A percentile compares a stretch with the other conserved stretches of the same genome.
phyloP scores from a whole-genome alignment of 208 protist genomes.

The Trypanosomatidae sp. region DNA sequence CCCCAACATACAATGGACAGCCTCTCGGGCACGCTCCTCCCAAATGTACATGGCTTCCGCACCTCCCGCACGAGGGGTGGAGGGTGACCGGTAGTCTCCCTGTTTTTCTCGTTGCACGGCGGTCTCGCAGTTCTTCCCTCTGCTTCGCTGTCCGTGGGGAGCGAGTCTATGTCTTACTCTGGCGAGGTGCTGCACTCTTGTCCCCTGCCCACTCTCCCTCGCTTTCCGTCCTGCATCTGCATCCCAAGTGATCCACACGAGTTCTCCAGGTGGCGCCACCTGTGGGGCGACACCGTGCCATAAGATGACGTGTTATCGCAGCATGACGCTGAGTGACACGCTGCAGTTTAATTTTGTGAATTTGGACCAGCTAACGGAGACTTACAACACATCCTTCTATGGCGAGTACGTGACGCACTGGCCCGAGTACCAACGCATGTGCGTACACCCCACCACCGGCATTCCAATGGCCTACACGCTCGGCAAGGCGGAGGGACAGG shows the following conservation, averaged over 20 bases:
- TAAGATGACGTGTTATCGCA: slow-evolving; percentile 92
- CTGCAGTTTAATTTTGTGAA: slow-evolving; percentile 97
- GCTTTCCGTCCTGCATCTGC: neutral
- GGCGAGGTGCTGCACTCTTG: neutral
- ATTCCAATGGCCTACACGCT: slow-evolving; percentile 96
- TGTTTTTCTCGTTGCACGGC: too few species aligned
- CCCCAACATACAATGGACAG: too few species aligned
- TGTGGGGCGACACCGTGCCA: too few species aligned
- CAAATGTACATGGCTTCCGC: too few species aligned
- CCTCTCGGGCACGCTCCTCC: too few species aligned
- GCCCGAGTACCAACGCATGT: slow-evolving; percentile 96
- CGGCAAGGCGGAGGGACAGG: slow-evolving; percentile 96
- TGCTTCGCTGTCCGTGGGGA: neutral
- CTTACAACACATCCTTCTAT: slow-evolving; percentile 98
- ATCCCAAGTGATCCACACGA: neutral
- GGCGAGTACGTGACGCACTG: slow-evolving; percentile 97
- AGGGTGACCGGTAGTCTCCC: too few species aligned
- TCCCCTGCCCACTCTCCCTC: neutral
- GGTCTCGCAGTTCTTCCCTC: neutral
- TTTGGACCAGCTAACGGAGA: slow-evolving; percentile 97
- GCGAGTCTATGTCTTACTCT: neutral
- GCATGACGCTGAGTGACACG: slow-evolving; percentile 93
- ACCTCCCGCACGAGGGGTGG: too few species aligned
- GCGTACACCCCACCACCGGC: slow-evolving; percentile 86
- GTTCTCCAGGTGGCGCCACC: neutral